Evolutionary conservation across 129 eudicot genomes (phyloP).

Genomic region (Oenanthe sinensis): DNA sequence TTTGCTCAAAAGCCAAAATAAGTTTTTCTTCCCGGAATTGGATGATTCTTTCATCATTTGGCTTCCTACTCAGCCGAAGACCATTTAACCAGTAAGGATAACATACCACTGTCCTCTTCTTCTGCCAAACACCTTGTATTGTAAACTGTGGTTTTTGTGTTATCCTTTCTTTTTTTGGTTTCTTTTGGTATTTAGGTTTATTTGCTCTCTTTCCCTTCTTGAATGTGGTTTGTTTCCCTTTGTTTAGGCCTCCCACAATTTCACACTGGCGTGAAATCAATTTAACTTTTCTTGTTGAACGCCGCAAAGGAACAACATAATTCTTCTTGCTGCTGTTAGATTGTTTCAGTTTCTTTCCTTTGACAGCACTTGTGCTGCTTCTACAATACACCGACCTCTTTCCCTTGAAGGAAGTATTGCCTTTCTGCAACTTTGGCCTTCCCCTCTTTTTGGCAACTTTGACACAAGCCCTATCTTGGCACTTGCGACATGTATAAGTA

Average conservation of each 20-base stretch:
- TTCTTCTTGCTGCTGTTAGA: constrained; percentile 23
- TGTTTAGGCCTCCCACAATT: constrained; percentile 16
- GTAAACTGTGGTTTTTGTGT: background rate
- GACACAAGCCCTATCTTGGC: constrained; percentile 30
- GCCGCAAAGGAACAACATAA: constrained; percentile 55
- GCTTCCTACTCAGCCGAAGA: constrained; percentile 51
- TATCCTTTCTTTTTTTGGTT: constrained; percentile 24
- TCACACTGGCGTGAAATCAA: constrained; percentile 8
- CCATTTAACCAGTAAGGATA: constrained; percentile 70
- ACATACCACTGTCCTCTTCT: constrained; percentile 40
- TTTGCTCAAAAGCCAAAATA: constrained; percentile 27
- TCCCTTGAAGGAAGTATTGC: constrained; percentile 23
- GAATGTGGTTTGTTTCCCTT: constrained; percentile 29
- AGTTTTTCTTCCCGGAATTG: constrained; percentile 41
- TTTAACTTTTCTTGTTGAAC: constrained; percentile 67
- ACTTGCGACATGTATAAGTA: constrained; percentile 64
- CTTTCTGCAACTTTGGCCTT: constrained; percentile 23
- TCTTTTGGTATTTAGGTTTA: background rate
- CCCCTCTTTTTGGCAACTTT: constrained; percentile 29
- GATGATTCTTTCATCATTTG: constrained; percentile 49
- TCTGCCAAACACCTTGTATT: constrained; percentile 23
- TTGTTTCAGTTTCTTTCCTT: constrained; percentile 26
- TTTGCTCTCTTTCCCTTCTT: constrained; percentile 20
- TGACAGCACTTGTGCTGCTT: constrained; percentile 19
- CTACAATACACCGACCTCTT: constrained; percentile 18